Conservation (phyloP, 2,329 filamentous ascomycete species). For the Nemania sp. region DNA sequence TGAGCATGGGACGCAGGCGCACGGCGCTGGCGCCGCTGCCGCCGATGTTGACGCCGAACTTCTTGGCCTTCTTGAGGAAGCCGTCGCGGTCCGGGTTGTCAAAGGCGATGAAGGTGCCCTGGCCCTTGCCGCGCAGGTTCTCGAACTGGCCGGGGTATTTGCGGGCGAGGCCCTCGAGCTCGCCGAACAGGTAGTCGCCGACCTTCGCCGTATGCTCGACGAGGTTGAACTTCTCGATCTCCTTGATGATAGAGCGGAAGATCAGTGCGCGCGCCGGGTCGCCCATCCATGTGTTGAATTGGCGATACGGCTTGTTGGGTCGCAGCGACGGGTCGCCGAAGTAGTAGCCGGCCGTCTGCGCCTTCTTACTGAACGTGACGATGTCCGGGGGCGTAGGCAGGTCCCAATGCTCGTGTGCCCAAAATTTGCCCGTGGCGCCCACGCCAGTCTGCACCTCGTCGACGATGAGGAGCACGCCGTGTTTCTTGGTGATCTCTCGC, state of each 20-base stretch:
- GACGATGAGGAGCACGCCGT: conserved; percentile 83
- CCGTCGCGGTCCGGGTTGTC: conserved; percentile 80
- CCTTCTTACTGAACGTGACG: conserved; percentile 95
- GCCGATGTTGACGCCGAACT: conserved; percentile 82
- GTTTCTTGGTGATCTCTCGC: conserved; percentile 75
- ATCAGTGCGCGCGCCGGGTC: conserved; percentile 83
- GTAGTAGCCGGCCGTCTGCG: conserved; percentile 92
- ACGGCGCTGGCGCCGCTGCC: conserved; percentile 78
- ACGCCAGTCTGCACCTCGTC: conserved; percentile 95
- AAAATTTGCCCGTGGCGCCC: conserved; percentile 91
- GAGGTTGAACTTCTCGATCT: conserved; percentile 77
- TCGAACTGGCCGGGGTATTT: conserved; percentile 77
- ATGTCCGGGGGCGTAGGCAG: conserved; percentile 81
- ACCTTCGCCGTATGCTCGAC: conserved; percentile 78
- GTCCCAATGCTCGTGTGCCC: conserved; percentile 96
- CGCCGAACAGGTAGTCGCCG: conserved; percentile 76
- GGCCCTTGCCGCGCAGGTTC: conserved; percentile 84
- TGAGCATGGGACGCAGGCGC: conserved; percentile 83
- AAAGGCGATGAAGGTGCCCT: conserved; percentile 92
- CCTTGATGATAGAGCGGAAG: conserved; percentile 83
- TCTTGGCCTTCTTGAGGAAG: conserved; percentile 79
- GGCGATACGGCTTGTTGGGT: conserved; percentile 91
- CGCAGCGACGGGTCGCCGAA: conserved; percentile 78
- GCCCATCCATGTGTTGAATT: conserved; percentile 98
- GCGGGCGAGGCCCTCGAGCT: conserved; percentile 68